A percentile compares a stretch with the other conserved stretches of the same genome.
Evolutionary conservation across 164 flowering plant genomes (phyloP).

Genomic region (Paratinospora sagittata): DNA sequence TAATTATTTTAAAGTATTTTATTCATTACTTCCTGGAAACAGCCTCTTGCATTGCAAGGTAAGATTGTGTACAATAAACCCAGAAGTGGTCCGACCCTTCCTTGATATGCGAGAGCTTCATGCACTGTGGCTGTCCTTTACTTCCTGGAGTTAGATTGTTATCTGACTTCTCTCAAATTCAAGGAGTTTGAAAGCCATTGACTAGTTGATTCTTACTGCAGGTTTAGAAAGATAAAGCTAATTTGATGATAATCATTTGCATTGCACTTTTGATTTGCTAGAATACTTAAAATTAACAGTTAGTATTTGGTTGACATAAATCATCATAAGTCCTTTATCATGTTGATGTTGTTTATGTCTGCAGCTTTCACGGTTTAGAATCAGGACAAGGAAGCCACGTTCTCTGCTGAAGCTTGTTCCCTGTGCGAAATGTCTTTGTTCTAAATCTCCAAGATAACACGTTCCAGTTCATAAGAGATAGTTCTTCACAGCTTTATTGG

Average conservation of each 20-base stretch:
- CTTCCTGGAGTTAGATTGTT: not conserved
- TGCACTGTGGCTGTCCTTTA: too few relatives aligned
- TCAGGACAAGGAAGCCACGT: slow-evolving; percentile 24
- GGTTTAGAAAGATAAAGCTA: not conserved
- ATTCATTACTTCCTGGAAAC: too few relatives aligned
- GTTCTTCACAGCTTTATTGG: slow-evolving; percentile 12
- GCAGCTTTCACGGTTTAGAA: slow-evolving; percentile 31
- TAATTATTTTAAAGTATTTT: not conserved
- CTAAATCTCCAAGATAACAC: slow-evolving; percentile 28
- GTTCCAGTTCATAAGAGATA: slow-evolving; percentile 12
- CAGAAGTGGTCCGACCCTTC: too few relatives aligned
- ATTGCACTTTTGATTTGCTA: not conserved
- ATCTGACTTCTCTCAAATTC: not conserved
- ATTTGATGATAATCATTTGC: not conserved
- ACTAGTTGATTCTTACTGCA: not conserved
- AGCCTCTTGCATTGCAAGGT: too few relatives aligned
- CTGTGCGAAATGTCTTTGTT: slow-evolving; percentile 26
- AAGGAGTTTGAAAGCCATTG: not conserved
- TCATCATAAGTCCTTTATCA: not conserved
- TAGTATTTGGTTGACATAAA: not conserved
- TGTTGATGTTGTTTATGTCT: slow-evolving; percentile 1
- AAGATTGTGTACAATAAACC: too few relatives aligned
- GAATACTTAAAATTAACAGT: not conserved
- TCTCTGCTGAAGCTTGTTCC: slow-evolving; percentile 28
- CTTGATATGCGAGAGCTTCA: too few relatives aligned